phyloP scores from a whole-genome alignment of 352 stramenopile genomes.

The Phytopythium aichiense region DNA sequence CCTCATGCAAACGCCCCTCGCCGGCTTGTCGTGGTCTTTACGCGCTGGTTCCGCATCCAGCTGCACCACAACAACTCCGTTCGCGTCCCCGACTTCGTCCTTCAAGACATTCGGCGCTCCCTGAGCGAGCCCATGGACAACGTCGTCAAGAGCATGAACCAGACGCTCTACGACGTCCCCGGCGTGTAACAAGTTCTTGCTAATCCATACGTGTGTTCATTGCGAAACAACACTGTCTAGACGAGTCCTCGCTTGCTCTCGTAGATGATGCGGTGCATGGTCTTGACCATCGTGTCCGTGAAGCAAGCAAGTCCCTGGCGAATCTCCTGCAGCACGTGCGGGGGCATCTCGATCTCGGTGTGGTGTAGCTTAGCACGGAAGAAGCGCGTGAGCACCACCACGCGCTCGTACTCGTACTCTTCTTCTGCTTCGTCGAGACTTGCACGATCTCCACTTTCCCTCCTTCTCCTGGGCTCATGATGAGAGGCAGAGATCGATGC shows the following conservation, averaged over 20 bases:
- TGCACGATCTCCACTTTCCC: background rate
- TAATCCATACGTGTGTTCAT: no score
- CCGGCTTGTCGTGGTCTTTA: conserved; percentile 19
- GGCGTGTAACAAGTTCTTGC: background rate
- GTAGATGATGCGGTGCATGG: conserved; percentile 34
- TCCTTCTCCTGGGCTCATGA: background rate
- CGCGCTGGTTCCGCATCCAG: conserved; percentile 17
- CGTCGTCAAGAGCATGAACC: conserved; percentile 29
- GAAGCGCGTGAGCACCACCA: conserved; percentile 30
- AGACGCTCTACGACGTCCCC: conserved; percentile 15
- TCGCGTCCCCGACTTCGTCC: conserved; percentile 8
- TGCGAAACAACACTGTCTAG: background rate
- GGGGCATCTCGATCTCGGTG: conserved; percentile 27
- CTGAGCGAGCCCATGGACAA: conserved; percentile 15
- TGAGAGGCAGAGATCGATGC: background rate
- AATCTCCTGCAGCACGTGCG: conserved; percentile 27
- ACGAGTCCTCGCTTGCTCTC: conserved; percentile 9
- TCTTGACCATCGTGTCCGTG: conserved; percentile 34
- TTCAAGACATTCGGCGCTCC: conserved; percentile 15
- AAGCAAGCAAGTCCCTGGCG: conserved; percentile 28
- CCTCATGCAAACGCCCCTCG: conserved; percentile 8
- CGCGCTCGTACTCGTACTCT: conserved; percentile 23
- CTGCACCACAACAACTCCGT: conserved; percentile 15
- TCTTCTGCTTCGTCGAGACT: conserved; percentile 13
- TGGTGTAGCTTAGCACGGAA: conserved; percentile 31